A percentile compares a stretch with the other conserved stretches of the same genome.
Conservation (phyloP, 371 early-diverging fungal genomes). For the Mucor irregularis region DNA sequence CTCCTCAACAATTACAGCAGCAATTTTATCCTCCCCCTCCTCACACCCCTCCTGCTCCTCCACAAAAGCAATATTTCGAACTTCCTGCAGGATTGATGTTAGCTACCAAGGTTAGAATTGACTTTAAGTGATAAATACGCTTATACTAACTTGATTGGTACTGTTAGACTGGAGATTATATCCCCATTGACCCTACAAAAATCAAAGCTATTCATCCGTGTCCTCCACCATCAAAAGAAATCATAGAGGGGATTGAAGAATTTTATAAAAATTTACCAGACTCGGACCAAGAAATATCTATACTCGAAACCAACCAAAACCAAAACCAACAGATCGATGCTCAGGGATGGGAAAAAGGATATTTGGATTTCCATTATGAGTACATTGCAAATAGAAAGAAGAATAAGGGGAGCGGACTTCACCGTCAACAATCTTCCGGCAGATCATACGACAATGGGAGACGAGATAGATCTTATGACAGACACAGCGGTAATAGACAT, state of each 20-base stretch:
- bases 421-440: neutral
- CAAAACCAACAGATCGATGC: no score
- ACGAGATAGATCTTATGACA: constrained; percentile 3
- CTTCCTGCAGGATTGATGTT: constrained; percentile 64
- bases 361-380: constrained; percentile 43
- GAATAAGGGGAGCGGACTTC: neutral
- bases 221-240: constrained; percentile 24
- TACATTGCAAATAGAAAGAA: constrained; percentile 10
- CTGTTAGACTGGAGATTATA: constrained; percentile 36
- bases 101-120: constrained; percentile 40
- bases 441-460: no score
- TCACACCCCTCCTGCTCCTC: constrained; percentile 4
- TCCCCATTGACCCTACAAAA: constrained; percentile 41
- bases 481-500: neutral
- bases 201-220: constrained; percentile 35
- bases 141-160: neutral
- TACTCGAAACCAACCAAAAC: no score
- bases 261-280: constrained; percentile 47
- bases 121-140: neutral
- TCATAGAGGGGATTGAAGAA: constrained; percentile 39
- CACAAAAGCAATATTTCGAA: constrained; percentile 49
- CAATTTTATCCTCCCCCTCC: neutral
- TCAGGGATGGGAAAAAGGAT: constrained; percentile 65
- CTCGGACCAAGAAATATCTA: constrained; percentile 2
- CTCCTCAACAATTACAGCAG: no score